Evolutionary conservation across 2,329 filamentous ascomycete genomes (phyloP), one percentile per base, ranked within the genome.

Genomic region (Arthrobotrys pseudoclavata): DNA sequence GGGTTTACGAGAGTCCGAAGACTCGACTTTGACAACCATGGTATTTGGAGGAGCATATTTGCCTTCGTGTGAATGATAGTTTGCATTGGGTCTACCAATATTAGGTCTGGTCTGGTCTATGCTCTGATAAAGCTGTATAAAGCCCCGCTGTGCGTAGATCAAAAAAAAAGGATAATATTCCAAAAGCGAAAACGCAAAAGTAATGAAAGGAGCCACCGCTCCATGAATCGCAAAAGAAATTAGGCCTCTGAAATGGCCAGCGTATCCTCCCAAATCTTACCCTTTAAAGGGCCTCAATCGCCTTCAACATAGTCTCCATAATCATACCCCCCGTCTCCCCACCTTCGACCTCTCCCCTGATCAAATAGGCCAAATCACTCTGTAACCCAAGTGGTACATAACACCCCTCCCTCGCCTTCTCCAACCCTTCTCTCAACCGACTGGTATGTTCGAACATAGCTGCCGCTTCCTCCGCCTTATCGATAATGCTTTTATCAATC

Each of bases 401-500:
- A 57, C 91, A 92, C 4, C 91, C 91, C 20, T 89, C 90, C 83
- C 91, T 92, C 13, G 91, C 92, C 81, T 90, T 90, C 81, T 97
- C 93, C 76, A 97, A 86, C 75, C 92, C 94, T 84, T 97, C 94
- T 84, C 94, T 96, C 79, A 98, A 87, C 20, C 93, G 87, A 80
- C 92, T 95, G 0, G 96, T 98, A 84, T 97, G 94, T 85, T 99
- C 96, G 94, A 96, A 98, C 82, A 94, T 92, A 80, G 87, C 90
- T 0, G 96, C 96, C 4, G 96, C 96, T 22, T 91, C 89, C 84
- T 99, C 96, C 0, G 96, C 96, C 22, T 91, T 86, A 82, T 94
- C 90, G 79, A 99, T 93, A 15, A 99, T 90, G 69, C 90, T 90
- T 52, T 86, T 86, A 0, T 93, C 89, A 79, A 99, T 98, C 0